Evolutionary conservation across 2,329 filamentous ascomycete species (phyloP), one percentile per base, ranked within the genome.

Genomic region (Lachnellula subtilissima): DNA sequence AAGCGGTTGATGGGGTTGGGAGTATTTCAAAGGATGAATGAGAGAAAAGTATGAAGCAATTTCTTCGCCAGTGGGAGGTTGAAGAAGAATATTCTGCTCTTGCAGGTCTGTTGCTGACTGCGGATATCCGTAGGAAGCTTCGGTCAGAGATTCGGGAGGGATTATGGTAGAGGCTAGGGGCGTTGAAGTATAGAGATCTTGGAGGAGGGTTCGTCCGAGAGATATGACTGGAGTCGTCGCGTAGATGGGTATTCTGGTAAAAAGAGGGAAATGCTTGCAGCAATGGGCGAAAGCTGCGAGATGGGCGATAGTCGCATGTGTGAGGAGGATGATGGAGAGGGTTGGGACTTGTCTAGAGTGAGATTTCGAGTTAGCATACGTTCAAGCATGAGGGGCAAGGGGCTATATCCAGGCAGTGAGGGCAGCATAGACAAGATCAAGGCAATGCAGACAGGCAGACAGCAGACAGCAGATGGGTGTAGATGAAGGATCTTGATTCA

Each of bases 21-120:
- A 96, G 75, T 97, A 99, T 74, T 97, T 97, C 37, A 99, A 79
- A 1, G 92, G 87, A 61, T 95, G 90, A 63, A 99, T 92, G 9
- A 90, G 80, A 22, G 88, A 88, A 71, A 97, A 99, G 74, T 96
- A 97, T 50, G 85, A 84, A 32, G 90, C 89, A 61, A 99, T 97
- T 69, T 99, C 94, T 55, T 96, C 90, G 4, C 85, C 73, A 0
- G 88, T 91, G 0, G 94, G 94, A 1, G 91, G 82, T 69, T 85
- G 77, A 48, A 83, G 71, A 63, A 87, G 73, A 65, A 88, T 65
- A 71, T 67, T 61, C 15, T 63, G 81, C 52, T 84, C 81, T 58
- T 79, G 72, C 45, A 76, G 75, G 2, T 73, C 66, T 1, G 78
- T 75, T 2, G 76, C 72, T 15, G 78, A 74, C 61, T 84, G 78